Evolutionary conservation across 2,329 filamentous ascomycete species (phyloP), one percentile per base, ranked within the genome.

Genomic region (Neocucurbitaria cava): DNA sequence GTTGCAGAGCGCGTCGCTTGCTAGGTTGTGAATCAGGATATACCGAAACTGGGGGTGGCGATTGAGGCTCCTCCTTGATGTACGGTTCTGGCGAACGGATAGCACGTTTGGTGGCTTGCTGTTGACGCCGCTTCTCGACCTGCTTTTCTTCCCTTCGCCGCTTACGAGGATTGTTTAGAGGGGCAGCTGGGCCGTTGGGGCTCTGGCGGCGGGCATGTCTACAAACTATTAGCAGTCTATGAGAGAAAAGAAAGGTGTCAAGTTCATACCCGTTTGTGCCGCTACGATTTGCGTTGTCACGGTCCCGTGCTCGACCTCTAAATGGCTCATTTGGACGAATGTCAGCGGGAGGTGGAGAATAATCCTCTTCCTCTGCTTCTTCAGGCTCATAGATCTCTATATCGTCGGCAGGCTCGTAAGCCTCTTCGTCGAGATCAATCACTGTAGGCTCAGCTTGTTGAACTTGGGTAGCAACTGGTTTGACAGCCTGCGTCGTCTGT

Each of bases 61-160:
- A 88, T 17, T 86, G 75, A 7, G 85, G 85, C 66, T 88, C 86
- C 61, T 85, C 81, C 68, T 88, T 88, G 68, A 88, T 85, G 59
- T 81, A 82, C 8, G 83, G 76, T 50, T 82, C 82, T 2, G 74
- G 75, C 13, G 73, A 76, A 21, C 58, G 67, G 30, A 63, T 57
- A 17, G 65, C 63, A 17, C 66, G 67, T 45, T 75, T 74, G 36
- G 65, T 71, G 69, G 73, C 55, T 54, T 71, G 73, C 54, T 76
- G 77, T 26, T 69, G 60, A 64, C 66, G 76, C 66, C 59, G 68
- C 58, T 70, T 67, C 45, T 70, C 64, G 50, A 64, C 66, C 61
- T 66, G 70, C 65, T 67, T 76, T 66, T 69, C 70, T 20, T 83
- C 69, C 49, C 82, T 76, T 65, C 82, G 81, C 59, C 82, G 80